Conservation (phyloP, 1,139 yeast genomes). For the Lodderomyces metapsilosis region DNA sequence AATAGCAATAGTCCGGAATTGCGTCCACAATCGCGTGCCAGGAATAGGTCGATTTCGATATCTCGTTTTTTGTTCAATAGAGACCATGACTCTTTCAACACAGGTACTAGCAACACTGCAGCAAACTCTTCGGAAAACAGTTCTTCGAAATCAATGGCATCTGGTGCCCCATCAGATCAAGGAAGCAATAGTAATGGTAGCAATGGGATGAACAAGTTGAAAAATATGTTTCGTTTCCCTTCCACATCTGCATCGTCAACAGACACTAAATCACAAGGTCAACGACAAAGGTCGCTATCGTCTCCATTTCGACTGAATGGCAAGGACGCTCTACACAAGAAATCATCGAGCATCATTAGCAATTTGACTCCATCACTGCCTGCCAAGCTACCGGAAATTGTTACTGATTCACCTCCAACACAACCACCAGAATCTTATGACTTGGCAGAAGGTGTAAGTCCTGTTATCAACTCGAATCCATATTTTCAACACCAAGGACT, state of each 20-base stretch:
- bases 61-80: slow-evolving; percentile 19
- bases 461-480: slow-evolving; percentile 42
- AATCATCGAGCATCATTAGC: not conserved
- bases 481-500: slow-evolving; percentile 56
- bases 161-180: slow-evolving; percentile 4
- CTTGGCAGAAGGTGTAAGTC: slow-evolving; percentile 16
- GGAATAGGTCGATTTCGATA: slow-evolving; percentile 21
- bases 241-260: slow-evolving; percentile 5
- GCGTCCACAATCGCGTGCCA: slow-evolving; percentile 13
- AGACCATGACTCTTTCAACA: slow-evolving; percentile 8
- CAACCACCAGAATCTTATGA: slow-evolving; percentile 8
- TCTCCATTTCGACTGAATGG: slow-evolving; percentile 7
- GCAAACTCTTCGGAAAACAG: not conserved
- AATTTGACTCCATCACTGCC: slow-evolving; percentile 7
- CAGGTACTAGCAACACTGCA: not conserved
- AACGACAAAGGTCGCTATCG: slow-evolving; percentile 3
- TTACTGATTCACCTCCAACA: slow-evolving; percentile 7
- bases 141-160: slow-evolving; percentile 13
- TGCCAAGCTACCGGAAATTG: slow-evolving; percentile 5
- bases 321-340: not conserved
- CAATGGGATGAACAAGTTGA: slow-evolving; percentile 11
- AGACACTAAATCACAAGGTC: not conserved
- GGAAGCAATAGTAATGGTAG: slow-evolving; percentile 1
- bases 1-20: slow-evolving; percentile 4
- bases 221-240: slow-evolving; percentile 13